phyloP scores from a whole-genome alignment of 306 rosid genomes.

The Trichosanthes truncata region DNA sequence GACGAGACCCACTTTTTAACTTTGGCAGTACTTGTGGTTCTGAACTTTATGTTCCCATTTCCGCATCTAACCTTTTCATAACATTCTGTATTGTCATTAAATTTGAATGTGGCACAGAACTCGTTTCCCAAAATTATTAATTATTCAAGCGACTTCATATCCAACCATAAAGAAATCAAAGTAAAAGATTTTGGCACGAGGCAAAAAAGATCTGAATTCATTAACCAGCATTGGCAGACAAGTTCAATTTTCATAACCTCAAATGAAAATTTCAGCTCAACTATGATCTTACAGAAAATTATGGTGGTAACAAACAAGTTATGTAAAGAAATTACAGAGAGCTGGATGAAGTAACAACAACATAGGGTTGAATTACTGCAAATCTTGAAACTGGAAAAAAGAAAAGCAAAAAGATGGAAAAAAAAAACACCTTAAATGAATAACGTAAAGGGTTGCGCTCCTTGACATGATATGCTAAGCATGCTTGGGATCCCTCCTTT shows the following conservation, averaged over 20 bases:
- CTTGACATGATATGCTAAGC: conserved; percentile 29
- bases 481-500: conserved; percentile 11
- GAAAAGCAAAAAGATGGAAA: neutral
- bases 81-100: neutral
- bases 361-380: neutral
- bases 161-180: neutral
- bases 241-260: neutral
- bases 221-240: neutral
- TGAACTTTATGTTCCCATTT: conserved; percentile 21
- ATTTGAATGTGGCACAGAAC: neutral
- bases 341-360: neutral
- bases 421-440: conserved; percentile 23
- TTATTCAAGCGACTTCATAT: neutral
- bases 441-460: conserved; percentile 31
- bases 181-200: neutral
- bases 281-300: neutral
- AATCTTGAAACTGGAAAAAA: neutral
- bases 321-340: neutral
- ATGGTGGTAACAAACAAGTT: neutral
- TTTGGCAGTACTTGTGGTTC: conserved; percentile 33
- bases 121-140: neutral
- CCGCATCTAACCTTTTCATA: conserved; percentile 29
- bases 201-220: neutral
- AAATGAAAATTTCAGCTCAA: neutral
- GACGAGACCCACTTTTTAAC: conserved; percentile 30